Conservation (phyloP, 2,329 filamentous ascomycete species). For the Parastagonospora nodorum region DNA sequence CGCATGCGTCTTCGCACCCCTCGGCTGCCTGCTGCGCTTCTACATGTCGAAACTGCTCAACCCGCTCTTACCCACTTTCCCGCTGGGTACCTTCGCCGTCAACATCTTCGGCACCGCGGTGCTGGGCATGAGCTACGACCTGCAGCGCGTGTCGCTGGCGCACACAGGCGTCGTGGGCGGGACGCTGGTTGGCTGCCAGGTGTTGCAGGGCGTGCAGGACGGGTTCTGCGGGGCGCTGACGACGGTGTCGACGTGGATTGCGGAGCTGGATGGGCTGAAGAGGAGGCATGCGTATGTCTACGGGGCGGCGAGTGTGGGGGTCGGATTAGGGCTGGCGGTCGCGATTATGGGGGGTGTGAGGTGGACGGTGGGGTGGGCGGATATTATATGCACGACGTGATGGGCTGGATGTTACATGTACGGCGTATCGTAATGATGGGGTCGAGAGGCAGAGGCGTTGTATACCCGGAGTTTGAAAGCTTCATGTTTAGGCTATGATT, state of each 20-base stretch:
- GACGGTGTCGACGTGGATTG: slow-evolving; percentile 56
- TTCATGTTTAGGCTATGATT: too few relatives aligned
- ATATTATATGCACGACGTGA: slow-evolving; percentile 38
- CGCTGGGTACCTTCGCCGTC: slow-evolving; percentile 81
- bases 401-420: neutral
- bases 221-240: slow-evolving; percentile 56
- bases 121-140: slow-evolving; percentile 76
- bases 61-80: slow-evolving; percentile 67
- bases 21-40: slow-evolving; percentile 77
- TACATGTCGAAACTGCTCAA: slow-evolving; percentile 77
- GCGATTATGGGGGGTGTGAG: slow-evolving; percentile 75
- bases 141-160: slow-evolving; percentile 67
- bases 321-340: slow-evolving; percentile 65
- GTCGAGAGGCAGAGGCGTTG: neutral
- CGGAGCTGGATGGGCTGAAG: slow-evolving; percentile 48
- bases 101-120: slow-evolving; percentile 80
- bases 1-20: slow-evolving; percentile 78
- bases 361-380: slow-evolving; percentile 63
- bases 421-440: neutral
- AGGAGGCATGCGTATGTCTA: slow-evolving; percentile 70
- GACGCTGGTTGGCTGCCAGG: slow-evolving; percentile 49
- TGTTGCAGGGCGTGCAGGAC: slow-evolving; percentile 54
- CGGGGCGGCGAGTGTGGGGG: slow-evolving; percentile 63
- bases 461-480: neutral
- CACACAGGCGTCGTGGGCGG: slow-evolving; percentile 52